A percentile compares a stretch with the other conserved stretches of the same genome.
Conservation (phyloP, 2,329 filamentous ascomycete species). For the Bisporella sp. region DNA sequence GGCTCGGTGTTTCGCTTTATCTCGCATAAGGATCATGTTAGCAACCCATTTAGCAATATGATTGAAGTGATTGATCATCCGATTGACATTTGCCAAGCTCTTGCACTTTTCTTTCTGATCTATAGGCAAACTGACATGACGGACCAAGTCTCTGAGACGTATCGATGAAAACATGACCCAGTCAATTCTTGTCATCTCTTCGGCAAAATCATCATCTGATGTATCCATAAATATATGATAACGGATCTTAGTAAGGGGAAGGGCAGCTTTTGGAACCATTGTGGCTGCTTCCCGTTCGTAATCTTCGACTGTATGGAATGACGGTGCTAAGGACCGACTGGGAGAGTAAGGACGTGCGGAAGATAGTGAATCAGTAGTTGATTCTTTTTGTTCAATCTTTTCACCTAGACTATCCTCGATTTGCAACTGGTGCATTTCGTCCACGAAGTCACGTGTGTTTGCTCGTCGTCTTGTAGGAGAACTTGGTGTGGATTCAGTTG, state of each 20-base stretch:
- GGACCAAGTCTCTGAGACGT: conserved; percentile 83
- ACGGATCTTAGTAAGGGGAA: conserved; percentile 73
- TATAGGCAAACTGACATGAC: conserved; percentile 73
- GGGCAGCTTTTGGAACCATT: conserved; percentile 61
- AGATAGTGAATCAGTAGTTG: conserved; percentile 15
- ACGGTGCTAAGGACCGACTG: conserved; percentile 17
- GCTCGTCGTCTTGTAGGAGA: conserved; percentile 16
- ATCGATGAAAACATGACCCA: conserved; percentile 98
- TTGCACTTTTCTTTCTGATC: conserved; percentile 68
- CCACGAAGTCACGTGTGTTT: conserved; percentile 12
- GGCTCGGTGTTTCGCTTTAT: conserved; percentile 93
- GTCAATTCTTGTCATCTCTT: conserved; percentile 90
- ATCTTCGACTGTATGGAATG: conserved; percentile 63
- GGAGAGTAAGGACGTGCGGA: conserved; percentile 18
- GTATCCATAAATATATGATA: conserved; percentile 89
- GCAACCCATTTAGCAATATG: conserved; percentile 77
- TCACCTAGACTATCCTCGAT: conserved; percentile 16
- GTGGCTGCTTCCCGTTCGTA: conserved; percentile 72
- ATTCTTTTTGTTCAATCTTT: conserved; percentile 19
- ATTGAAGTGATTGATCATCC: conserved; percentile 91
- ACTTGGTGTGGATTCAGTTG: conserved; percentile 10
- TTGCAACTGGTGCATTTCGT: conserved; percentile 12
- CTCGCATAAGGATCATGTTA: conserved; percentile 78
- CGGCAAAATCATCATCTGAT: conserved; percentile 76
- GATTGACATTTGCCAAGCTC: conserved; percentile 78